phyloP scores from a whole-genome alignment of 768 basidiomycete genomes.

The Mycena latifolia region DNA sequence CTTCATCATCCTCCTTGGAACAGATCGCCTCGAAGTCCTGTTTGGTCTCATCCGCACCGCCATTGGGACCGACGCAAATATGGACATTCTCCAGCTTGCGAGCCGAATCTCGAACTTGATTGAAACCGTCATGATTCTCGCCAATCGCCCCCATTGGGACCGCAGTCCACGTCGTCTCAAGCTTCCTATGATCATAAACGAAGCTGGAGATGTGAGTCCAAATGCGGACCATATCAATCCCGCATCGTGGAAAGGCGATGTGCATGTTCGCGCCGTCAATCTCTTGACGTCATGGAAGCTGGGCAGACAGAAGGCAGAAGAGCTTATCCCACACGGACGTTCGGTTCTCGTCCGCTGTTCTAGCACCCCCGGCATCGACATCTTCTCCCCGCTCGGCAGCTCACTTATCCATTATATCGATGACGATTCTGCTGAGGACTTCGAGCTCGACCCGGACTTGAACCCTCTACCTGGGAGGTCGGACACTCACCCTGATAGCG shows the following conservation, averaged over 20 bases:
- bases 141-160: constrained; percentile 54
- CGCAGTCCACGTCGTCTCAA: constrained; percentile 47
- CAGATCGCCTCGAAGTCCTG: constrained; percentile 49
- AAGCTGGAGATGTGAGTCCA: constrained; percentile 38
- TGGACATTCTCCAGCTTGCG: constrained; percentile 42
- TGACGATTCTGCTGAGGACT: neutral
- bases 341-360: no score
- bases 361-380: no score
- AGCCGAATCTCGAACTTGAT: constrained; percentile 44
- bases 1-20: constrained; percentile 53
- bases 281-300: no score
- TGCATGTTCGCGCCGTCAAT: constrained; percentile 34
- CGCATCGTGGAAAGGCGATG: constrained; percentile 48
- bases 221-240: constrained; percentile 51
- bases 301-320: no score
- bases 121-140: constrained; percentile 49
- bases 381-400: neutral
- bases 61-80: constrained; percentile 49
- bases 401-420: neutral
- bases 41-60: constrained; percentile 52
- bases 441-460: neutral
- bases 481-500: no score
- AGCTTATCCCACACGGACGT: no score
- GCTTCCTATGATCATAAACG: constrained; percentile 41
- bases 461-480: neutral